Conservation (phyloP, 139 green algal species). For the Auxenochlorella pyrenoidosa region DNA sequence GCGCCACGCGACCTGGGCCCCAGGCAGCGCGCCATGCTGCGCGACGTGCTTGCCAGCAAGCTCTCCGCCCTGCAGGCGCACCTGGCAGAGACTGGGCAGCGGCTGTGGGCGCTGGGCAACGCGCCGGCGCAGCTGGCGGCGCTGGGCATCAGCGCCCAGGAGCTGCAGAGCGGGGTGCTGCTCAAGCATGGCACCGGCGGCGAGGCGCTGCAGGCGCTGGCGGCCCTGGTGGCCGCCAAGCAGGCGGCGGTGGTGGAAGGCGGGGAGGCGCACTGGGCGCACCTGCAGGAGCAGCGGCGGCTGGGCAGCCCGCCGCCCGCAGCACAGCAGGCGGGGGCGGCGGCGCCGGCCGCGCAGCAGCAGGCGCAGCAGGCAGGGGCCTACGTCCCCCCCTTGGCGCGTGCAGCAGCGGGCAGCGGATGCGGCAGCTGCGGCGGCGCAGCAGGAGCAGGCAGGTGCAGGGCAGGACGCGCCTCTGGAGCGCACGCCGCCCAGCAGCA, state of each 20-base stretch:
- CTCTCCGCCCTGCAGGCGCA: constrained; percentile 3
- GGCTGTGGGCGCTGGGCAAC: neutral
- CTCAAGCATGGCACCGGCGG: neutral
- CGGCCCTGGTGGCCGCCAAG: neutral
- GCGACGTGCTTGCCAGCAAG: neutral
- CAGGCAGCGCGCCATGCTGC: neutral
- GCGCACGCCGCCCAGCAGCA: neutral
- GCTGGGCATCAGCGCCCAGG: neutral
- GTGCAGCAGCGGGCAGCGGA: neutral
- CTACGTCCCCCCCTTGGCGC: neutral
- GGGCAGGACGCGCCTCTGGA: constrained; percentile 6
- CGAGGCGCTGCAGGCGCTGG: neutral
- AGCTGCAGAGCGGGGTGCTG: constrained; percentile 4
- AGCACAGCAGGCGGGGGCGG: neutral
- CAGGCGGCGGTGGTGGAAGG: constrained; percentile 6
- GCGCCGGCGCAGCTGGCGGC: neutral
- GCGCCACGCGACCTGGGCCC: neutral
- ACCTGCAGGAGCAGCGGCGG: constrained; percentile 9
- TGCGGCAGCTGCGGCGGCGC: neutral
- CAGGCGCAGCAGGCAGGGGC: neutral
- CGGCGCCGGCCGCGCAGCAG: neutral
- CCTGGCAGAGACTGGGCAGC: neutral
- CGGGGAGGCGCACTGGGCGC: neutral
- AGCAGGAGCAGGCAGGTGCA: neutral
- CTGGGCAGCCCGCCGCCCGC: neutral